These are phyloP conservation scores for Beauveria varroae DNA, from an alignment of 2,329 filamentous ascomycete species.

Conservation along the genomic window DNA sequence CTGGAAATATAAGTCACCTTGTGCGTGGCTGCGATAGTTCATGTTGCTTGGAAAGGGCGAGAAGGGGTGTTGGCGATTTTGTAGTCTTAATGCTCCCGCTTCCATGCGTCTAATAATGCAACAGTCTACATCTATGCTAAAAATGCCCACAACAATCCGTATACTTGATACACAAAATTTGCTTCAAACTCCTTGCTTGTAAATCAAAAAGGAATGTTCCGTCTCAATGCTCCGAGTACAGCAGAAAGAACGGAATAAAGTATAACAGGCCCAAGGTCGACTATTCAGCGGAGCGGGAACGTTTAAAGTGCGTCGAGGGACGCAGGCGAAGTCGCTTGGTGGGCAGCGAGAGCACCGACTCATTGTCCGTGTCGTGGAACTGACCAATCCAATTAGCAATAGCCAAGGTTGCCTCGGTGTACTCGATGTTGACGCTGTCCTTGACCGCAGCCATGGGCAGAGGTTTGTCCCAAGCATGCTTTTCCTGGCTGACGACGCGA, in stretches of 20 bases:
- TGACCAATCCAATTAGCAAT: slow-evolving; percentile 36
- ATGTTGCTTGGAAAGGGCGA: too few species aligned
- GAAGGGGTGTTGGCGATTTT: background rate
- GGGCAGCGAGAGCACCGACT: slow-evolving; percentile 28
- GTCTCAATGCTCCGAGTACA: background rate
- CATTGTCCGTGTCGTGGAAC: slow-evolving; percentile 28
- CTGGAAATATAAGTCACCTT: too few species aligned
- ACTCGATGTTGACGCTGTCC: slow-evolving; percentile 37
- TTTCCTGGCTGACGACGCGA: slow-evolving; percentile 38
- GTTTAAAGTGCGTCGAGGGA: slow-evolving; percentile 14
- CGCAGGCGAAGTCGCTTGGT: slow-evolving; percentile 24
- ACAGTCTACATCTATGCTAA: background rate
- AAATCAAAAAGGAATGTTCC: background rate
- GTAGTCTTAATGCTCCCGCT: background rate
- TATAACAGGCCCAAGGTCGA: background rate
- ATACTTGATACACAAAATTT: background rate
- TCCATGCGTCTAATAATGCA: background rate
- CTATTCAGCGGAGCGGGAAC: slow-evolving; percentile 6
- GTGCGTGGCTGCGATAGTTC: too few species aligned
- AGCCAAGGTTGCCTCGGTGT: slow-evolving; percentile 33
- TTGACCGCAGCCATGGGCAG: slow-evolving; percentile 34
- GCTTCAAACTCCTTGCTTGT: slow-evolving; percentile 1
- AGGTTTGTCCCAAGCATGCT: slow-evolving; percentile 43
- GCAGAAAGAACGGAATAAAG: background rate
- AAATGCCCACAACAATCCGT: background rate